Base-by-base conservation (phyloP, 1,284 basidiomycete species). In the Hemileia vastatrix region DNA sequence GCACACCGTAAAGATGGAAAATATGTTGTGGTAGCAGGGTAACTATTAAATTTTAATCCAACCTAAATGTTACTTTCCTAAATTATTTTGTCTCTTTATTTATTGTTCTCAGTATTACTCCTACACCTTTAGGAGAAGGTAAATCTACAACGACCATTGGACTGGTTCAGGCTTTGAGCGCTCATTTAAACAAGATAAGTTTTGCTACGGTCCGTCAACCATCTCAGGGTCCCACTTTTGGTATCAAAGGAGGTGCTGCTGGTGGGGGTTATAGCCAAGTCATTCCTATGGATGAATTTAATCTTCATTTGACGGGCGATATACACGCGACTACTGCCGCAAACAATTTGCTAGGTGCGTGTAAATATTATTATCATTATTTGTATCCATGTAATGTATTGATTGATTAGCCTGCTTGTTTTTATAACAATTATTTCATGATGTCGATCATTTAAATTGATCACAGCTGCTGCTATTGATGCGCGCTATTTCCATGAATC, bases 171-270 rank as follows among this genome's bases (percentile, higher is more conserved):
- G 94, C 94, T 27, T 83, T 99, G 66, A 92, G 92, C 64, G 94
- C 93, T 53, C 92, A 96, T 76, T 83, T 98, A 40, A 85, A 86
- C 66, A 90, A 94, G 67, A 86, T 89, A 15, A 83, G 91, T 8
- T 98, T 97, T 77, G 95, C 95, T 56, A 96, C 92, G 77, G 93
- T 98, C n/a, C 87, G 94, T 65, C 95, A 99, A 76, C 94, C 94
- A 1, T 94, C 90, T 77, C 94, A 99, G 77, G 94, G 95, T 15
- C 94, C 94, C 31, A 98, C 94, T 0, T 99, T 98, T 74, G 94
- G 95, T 75, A 96, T 99, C 81, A 99, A 99, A 79, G 94, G 94
- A 71, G 95, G 95, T 72, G 95, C 94, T 33, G 94, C 94, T 57
- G 94, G 95, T 59, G 94, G 94, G 69, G 94, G 94, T 64, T 99